Percentiles rank a stretch among this genome's conserved stretches.
These are phyloP conservation scores for Lachnellula subtilissima DNA, from an alignment of 2,329 filamentous ascomycete species.

Conservation along the genomic window DNA sequence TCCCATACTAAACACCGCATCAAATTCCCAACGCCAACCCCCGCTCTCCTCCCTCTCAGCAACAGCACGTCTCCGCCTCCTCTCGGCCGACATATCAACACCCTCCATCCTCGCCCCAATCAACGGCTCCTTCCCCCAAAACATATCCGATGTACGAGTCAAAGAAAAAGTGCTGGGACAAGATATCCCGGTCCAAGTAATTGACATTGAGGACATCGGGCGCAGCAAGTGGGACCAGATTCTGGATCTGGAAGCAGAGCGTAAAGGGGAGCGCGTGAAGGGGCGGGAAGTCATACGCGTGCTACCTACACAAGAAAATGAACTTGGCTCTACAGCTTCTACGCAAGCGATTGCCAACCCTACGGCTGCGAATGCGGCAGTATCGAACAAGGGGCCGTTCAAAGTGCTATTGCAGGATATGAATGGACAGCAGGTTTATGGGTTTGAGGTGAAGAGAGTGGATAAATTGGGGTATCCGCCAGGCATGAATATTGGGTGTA, in stretches of 20 bases:
- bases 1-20: slow-evolving; percentile 38
- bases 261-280: slow-evolving; percentile 66
- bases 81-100: slow-evolving; percentile 70
- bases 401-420: slow-evolving; percentile 80
- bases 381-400: slow-evolving; percentile 51
- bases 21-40: slow-evolving; percentile 40
- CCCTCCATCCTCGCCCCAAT: slow-evolving; percentile 46
- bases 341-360: slow-evolving; percentile 33
- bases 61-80: slow-evolving; percentile 74
- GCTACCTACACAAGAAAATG: slow-evolving; percentile 39
- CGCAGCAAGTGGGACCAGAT: slow-evolving; percentile 81
- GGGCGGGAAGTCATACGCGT: slow-evolving; percentile 81
- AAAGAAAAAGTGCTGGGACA: slow-evolving; percentile 53
- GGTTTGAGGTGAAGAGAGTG: slow-evolving; percentile 65
- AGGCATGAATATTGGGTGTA: slow-evolving; percentile 71
- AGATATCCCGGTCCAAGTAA: slow-evolving; percentile 71
- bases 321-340: slow-evolving; percentile 1
- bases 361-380: not conserved
- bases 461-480: slow-evolving; percentile 54
- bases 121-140: slow-evolving; percentile 50
- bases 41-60: slow-evolving; percentile 69
- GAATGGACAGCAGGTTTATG: slow-evolving; percentile 63
- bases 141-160: slow-evolving; percentile 48
- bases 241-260: slow-evolving; percentile 70
- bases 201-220: slow-evolving; percentile 81